Evolutionary conservation across 2,329 filamentous ascomycete species (phyloP).

Genomic region (Diaporthe sp.): DNA sequence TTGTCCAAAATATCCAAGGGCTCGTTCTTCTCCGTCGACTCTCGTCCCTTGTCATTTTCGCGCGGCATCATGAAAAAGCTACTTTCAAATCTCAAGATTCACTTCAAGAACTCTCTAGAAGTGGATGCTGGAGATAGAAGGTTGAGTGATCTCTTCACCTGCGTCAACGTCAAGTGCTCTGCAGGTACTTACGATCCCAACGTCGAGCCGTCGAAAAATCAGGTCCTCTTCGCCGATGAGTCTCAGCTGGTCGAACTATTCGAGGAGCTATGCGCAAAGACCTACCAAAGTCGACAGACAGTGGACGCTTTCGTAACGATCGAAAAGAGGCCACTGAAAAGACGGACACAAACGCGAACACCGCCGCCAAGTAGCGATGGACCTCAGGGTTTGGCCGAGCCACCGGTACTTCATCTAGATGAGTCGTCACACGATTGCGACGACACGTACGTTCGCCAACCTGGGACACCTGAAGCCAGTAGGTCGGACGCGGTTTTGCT

Average conservation of each 20-base stretch:
- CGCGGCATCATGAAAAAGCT: slow-evolving; percentile 74
- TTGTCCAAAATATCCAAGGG: slow-evolving; percentile 61
- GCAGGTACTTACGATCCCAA: slow-evolving; percentile 78
- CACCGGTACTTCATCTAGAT: too few relatives aligned
- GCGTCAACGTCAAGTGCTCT: slow-evolving; percentile 74
- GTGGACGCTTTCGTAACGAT: slow-evolving; percentile 30
- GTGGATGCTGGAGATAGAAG: slow-evolving; percentile 45
- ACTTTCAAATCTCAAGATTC: slow-evolving; percentile 64
- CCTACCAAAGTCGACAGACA: slow-evolving; percentile 50
- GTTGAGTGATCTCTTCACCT: slow-evolving; percentile 71
- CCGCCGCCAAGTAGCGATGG: slow-evolving; percentile 53
- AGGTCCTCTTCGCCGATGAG: slow-evolving; percentile 77
- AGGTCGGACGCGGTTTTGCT: neutral
- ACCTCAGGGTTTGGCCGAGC: slow-evolving; percentile 43
- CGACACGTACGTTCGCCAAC: too few relatives aligned
- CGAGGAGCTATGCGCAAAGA: slow-evolving; percentile 56
- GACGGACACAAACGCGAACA: slow-evolving; percentile 34
- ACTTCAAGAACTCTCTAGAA: slow-evolving; percentile 55
- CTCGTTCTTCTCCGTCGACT: slow-evolving; percentile 77
- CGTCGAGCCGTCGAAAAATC: slow-evolving; percentile 79
- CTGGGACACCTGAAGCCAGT: neutral
- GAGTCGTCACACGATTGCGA: neutral
- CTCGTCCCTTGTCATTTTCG: slow-evolving; percentile 70
- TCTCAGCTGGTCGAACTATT: slow-evolving; percentile 60
- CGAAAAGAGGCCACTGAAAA: slow-evolving; percentile 20